phyloP scores from a whole-genome alignment of 1,139 yeast genomes.

The Magnusiomyces ingens region DNA sequence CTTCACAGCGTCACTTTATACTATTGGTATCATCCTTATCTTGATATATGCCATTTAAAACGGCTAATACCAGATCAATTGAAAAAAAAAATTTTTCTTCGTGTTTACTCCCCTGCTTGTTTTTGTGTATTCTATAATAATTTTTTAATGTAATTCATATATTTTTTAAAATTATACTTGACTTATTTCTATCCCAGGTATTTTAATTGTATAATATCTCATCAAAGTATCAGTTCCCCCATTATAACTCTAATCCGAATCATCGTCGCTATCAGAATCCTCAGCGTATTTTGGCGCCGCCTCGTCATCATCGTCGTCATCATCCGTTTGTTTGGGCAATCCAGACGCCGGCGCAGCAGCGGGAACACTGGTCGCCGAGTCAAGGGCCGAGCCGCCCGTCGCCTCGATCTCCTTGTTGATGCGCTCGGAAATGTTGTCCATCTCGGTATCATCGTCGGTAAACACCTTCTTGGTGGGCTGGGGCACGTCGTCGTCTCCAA shows the following conservation, averaged over 20 bases:
- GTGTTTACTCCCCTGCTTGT: not conserved
- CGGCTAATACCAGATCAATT: too few relatives aligned
- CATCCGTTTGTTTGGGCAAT: not conserved
- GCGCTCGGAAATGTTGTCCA: not conserved
- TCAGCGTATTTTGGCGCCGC: constrained; percentile 3
- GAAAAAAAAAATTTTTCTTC: not conserved
- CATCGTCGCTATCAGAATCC: constrained; percentile 6
- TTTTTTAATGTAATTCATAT: not conserved
- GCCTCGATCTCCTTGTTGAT: not conserved
- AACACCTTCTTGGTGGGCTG: not conserved
- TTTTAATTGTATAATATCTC: too few relatives aligned
- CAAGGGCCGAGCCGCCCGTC: not conserved
- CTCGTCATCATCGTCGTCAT: not conserved
- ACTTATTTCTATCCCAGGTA: too few relatives aligned
- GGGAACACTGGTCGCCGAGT: not conserved
- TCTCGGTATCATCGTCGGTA: not conserved
- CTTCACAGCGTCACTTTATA: too few relatives aligned
- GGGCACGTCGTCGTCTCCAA: constrained; percentile 7
- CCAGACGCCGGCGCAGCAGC: not conserved
- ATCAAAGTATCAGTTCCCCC: too few relatives aligned
- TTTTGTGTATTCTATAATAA: not conserved
- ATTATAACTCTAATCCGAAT: not conserved
- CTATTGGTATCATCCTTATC: too few relatives aligned
- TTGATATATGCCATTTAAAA: too few relatives aligned
- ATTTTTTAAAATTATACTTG: not conserved